phyloP scores from a whole-genome alignment of 805 yeast species.

The Komagataella phaffii region DNA sequence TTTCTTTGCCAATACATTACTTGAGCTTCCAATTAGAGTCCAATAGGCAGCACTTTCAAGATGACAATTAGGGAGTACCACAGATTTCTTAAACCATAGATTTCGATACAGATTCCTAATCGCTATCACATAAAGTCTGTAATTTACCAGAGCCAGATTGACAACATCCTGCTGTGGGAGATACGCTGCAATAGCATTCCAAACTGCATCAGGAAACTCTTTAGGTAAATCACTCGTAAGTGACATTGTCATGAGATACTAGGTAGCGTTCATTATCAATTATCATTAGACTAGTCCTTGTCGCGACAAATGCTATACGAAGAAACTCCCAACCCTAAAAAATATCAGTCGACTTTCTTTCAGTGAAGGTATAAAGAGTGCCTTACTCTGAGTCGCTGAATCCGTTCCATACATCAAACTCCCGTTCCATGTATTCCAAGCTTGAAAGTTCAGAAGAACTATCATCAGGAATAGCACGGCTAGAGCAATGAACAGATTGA shows the following conservation, averaged over 20 bases:
- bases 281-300: not conserved
- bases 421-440: not conserved
- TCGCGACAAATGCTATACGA: not conserved
- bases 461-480: not conserved
- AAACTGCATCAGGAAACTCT: slow-evolving; percentile 10
- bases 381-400: not conserved
- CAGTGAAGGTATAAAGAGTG: no score
- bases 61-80: slow-evolving; percentile 13
- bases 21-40: slow-evolving; percentile 25
- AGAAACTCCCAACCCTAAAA: not conserved
- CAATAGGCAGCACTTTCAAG: slow-evolving; percentile 21
- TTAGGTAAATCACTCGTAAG: not conserved
- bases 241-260: not conserved
- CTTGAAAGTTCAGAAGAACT: not conserved
- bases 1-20: slow-evolving; percentile 17
- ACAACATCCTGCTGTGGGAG: slow-evolving; percentile 27
- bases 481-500: not conserved
- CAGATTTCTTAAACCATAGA: slow-evolving; percentile 21
- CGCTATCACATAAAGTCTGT: slow-evolving; percentile 16
- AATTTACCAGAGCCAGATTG: slow-evolving; percentile 18
- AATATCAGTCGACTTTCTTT: not conserved
- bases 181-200: slow-evolving; percentile 10
- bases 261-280: not conserved
- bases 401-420: not conserved
- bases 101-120: slow-evolving; percentile 21